Conservation (phyloP, 352 stramenopile genomes). For the Globisporangium carolinianum region DNA sequence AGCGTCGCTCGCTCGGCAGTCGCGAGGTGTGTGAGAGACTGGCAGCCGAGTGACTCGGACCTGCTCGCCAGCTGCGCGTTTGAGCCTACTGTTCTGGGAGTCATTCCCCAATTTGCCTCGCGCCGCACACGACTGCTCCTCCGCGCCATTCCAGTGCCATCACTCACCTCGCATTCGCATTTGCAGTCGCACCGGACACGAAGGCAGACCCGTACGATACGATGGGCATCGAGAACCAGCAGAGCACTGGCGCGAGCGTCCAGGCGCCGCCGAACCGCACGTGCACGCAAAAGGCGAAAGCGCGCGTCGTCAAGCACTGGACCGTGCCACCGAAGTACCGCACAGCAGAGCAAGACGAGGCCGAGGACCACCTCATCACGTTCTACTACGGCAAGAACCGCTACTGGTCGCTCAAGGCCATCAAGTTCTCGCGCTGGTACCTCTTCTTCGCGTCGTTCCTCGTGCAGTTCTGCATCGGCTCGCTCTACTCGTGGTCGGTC, state of each 20-base stretch:
- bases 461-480: constrained; percentile 68
- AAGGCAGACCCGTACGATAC: not conserved
- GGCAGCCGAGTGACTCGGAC: not conserved
- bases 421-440: constrained; percentile 59
- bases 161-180: not conserved
- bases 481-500: constrained; percentile 70
- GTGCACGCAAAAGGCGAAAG: constrained; percentile 23
- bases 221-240: constrained; percentile 18
- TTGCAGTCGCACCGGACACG: not conserved
- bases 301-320: constrained; percentile 33
- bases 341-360: constrained; percentile 39
- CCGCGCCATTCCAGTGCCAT: not conserved
- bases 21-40: not conserved
- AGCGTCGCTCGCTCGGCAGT: not conserved
- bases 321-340: constrained; percentile 36
- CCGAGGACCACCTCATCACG: constrained; percentile 46
- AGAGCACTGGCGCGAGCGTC: not conserved
- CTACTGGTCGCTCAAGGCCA: constrained; percentile 29
- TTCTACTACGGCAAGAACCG: constrained; percentile 43
- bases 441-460: constrained; percentile 60
- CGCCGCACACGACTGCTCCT: constrained; percentile 11
- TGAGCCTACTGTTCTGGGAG: not conserved
- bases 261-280: constrained; percentile 16
- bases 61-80: no score
- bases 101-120: constrained; percentile 22